These are phyloP conservation scores for Phanerochaete carnosa DNA, from an alignment of 768 basidiomycete species.

Conservation along the genomic window DNA sequence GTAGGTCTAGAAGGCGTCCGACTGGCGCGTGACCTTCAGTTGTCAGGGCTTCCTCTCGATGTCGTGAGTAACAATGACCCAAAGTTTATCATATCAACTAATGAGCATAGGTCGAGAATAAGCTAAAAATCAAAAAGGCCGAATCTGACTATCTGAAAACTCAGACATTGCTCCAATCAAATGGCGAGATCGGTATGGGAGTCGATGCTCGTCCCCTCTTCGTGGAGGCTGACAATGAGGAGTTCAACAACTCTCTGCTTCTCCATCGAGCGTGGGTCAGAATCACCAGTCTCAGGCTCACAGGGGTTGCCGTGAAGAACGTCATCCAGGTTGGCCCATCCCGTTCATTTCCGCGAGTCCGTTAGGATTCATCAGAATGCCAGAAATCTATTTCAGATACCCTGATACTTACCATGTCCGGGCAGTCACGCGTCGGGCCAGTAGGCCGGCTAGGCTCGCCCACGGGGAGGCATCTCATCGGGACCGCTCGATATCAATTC, in stretches of 20 bases:
- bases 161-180: conserved; percentile 40
- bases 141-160: conserved; percentile 35
- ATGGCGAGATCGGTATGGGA: conserved; percentile 41
- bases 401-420: conserved; percentile 17
- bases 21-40: conserved; percentile 12
- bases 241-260: conserved; percentile 23
- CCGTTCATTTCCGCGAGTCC: background rate
- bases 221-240: conserved; percentile 27
- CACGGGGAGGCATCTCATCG: conserved; percentile 37
- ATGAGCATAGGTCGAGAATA: conserved; percentile 40
- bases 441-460: background rate
- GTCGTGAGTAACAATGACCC: background rate
- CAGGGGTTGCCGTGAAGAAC: background rate
- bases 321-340: background rate
- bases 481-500: conserved; percentile 74
- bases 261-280: background rate
- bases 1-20: conserved; percentile 21
- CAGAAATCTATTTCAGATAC: background rate
- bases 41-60: conserved; percentile 1
- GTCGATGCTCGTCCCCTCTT: conserved; percentile 51
- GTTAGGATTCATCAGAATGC: too few relatives aligned
- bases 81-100: background rate
- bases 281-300: background rate
- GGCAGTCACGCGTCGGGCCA: background rate
- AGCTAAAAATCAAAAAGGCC: conserved; percentile 37